Base-by-base conservation (phyloP, 179 eudicot species). In the Carnegiea gigantea region DNA sequence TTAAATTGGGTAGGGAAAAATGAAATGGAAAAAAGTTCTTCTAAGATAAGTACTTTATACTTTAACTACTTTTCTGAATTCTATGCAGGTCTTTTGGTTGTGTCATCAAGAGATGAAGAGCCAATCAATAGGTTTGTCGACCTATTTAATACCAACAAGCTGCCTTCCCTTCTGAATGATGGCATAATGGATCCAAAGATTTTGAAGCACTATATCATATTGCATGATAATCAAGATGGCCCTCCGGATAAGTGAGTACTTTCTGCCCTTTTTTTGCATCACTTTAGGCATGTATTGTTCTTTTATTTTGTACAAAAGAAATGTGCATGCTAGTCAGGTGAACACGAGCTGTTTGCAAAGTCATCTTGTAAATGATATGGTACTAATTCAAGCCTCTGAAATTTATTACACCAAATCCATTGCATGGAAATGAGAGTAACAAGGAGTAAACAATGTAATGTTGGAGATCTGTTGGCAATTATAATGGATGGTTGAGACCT, bases 151-250 rank as follows among this genome's bases (percentile, higher is more conserved):
- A 81, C 89, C n/a, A 90, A 85, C 85, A 91, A 94, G 88, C 86
- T 92, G 86, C 98, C 99, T 43, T 81, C 93, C 15, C 93, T 96
- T 88, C 90, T 96, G 60, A 94, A 81, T 79, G 92, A 92, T 81
- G 98, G 97, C 65, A 88, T 90, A 81, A 96, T 96, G 99, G 99
- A 96, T 90, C 99, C 99, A 54, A 93, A 92, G 82, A 89, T 96
- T 89, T 88, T 90, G 65, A 96, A 94, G 85, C 92, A 94, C 87
- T 94, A 83, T 88, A 80, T 94, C 36, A 77, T 96, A 81, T 84
- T 96, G 82, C 99, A 96, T 86, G 99, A 96, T 86, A 91, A 88
- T 85, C 92, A 89, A 86, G 97, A 94, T 73, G 97, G 92, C 78
- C 43, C 89, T n/a, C 62, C 86, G 46, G 97, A 96, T 80, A 90